A percentile compares a stretch with the other conserved stretches of the same genome.
Evolutionary conservation across 257 asterid genomes (phyloP).

Genomic region (Solanum microdontum): DNA sequence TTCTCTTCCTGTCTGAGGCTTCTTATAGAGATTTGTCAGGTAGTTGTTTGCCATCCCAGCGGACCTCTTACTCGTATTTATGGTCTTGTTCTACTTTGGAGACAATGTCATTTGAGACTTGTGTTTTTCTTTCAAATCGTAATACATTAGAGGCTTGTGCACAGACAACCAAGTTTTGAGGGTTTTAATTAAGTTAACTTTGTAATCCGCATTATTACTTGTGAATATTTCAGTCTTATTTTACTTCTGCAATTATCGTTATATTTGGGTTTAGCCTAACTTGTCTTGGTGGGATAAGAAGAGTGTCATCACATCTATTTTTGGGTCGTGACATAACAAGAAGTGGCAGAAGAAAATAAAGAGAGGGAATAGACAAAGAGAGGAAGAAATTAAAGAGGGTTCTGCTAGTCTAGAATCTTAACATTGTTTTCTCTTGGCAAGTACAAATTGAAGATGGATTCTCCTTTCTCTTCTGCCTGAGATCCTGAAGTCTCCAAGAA

Average conservation of each 20-base stretch:
- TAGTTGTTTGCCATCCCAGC: not conserved
- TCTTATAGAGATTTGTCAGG: not conserved
- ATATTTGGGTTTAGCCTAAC: not conserved
- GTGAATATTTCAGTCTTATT: no score
- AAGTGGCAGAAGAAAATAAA: not conserved
- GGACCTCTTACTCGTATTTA: not conserved
- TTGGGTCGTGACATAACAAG: not conserved
- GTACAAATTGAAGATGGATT: not conserved
- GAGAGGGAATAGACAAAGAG: not conserved
- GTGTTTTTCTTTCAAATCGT: not conserved
- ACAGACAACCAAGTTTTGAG: not conserved
- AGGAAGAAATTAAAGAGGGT: not conserved
- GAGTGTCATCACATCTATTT: not conserved
- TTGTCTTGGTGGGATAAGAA: not conserved
- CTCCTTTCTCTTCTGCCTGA: not conserved
- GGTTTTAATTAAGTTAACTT: not conserved
- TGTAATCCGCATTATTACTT: not conserved
- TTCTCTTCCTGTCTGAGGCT: not conserved
- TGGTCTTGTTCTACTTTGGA: not conserved
- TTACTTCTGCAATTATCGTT: not conserved
- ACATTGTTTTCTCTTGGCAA: not conserved
- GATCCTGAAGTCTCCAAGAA: not conserved
- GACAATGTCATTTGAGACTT: not conserved
- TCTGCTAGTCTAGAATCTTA: not conserved
- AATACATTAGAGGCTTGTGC: not conserved